Base-by-base conservation (phyloP, 2,329 filamentous ascomycete species). In the Tolypocladium tundrense region DNA sequence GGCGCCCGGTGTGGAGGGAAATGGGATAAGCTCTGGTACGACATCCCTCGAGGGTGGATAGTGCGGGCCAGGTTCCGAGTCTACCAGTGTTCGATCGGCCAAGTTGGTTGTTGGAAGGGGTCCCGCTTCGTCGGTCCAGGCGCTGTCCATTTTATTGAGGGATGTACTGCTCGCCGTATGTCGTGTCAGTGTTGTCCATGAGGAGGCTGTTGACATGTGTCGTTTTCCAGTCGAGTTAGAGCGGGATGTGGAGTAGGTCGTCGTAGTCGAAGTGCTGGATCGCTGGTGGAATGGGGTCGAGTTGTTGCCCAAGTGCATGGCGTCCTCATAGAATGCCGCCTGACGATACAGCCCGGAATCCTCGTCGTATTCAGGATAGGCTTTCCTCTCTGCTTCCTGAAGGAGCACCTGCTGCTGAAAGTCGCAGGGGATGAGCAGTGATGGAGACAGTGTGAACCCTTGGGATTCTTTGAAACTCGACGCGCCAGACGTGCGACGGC, bases 351-450 rank as follows among this genome's bases (percentile, higher is more conserved):
- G 54, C 41, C 57, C 58, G 24, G 53, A 54, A 31, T 65, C 51
- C 13, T 72, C 64, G 4, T 69, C 68, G 57, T 77, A 75, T 43
- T 72, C 71, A 14, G 70, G 65, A 54, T 62, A 68, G 5, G 57
- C 62, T 13, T 66, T 62, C 57, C 61, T 66, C 54, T 70, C 67
- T 9, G 62, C 59, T 48, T 71, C 67, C 1, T 61, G 61, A 27
- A 69, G 60, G 45, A 79, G 67, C 74, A 84, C 79, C 63, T 84
- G 77, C 60, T 79, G 75, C 56, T 81, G 77, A 62, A 79, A 84
- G 55, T 87, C 84, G 53, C 74, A 70, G 14, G 84, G 83, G 56
- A 87, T 84, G 54, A 87, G 74, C n/a, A 87, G 73, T 4, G 81
- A 81, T 0, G 84, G 84, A 9, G 84, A 86, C 40, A 86, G 69